Evolutionary conservation across 1,284 basidiomycete genomes (phyloP), one percentile per base, ranked within the genome.

Genomic region (Fomitopsis betulina): DNA sequence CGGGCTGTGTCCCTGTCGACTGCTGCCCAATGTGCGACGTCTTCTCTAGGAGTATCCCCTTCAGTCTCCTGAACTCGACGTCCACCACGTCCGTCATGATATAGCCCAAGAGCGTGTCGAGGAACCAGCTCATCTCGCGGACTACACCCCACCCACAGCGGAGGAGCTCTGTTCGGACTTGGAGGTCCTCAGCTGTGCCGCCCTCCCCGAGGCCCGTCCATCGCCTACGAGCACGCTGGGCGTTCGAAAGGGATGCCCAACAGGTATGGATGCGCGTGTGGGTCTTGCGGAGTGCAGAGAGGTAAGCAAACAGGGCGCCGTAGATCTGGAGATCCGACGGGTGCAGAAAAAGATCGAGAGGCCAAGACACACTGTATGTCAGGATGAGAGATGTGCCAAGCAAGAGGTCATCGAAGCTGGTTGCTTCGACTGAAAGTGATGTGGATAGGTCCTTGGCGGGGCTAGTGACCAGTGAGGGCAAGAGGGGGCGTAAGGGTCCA

Each of bases 181-280:
- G 81, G 45, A 88, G 76, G 63, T 90, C 90, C 62, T 84, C 84
- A 1, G 72, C 77, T 1, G 87, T 90, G 0, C 94, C 94, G 8
- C 94, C 94, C 69, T 96, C 94, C n/a, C 88, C 87, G 0, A 90
- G 79, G 2, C 91, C 91, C 3, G 93, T 94, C 89, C 91, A 95
- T 66, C 86, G 81, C 52, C 92, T 78, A 39, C 93, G 79, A 2
- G 84, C 86, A 8, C 93, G 82, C 70, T 95, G 93, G 1, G 91
- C 80, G 63, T 91, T 91, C 10, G 89, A 93, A 25, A 96, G 76
- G 0, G 86, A 86, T 1, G 86, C 80, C 94, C 94, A 96, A 67
- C 89, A 90, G 2, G 82, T 79, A 59, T 94, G 86, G 8, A 94
- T 83, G 23, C 85, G 82, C 0, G 84, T 84, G 65, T 96, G 93